Conservation (phyloP, 2,329 filamentous ascomycete species). For the Alternaria sp. region DNA sequence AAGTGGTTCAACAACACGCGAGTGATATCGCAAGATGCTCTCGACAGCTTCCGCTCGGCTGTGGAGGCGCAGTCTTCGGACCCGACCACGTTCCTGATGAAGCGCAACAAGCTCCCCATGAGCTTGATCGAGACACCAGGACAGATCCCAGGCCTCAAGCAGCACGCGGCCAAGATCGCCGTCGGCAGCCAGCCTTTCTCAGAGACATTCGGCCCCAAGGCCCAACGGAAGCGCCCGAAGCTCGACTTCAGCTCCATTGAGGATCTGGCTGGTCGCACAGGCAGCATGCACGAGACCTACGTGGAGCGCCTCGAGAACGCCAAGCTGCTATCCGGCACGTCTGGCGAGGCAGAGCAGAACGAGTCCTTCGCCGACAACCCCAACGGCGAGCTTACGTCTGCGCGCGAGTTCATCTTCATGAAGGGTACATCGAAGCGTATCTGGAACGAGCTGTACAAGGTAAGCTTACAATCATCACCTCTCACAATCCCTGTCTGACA, state of each 20-base stretch:
- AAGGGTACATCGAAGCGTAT: conserved; percentile 90
- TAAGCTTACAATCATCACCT: conserved; percentile 46
- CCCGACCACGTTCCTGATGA: conserved; percentile 92
- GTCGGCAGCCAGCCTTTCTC: conserved; percentile 86
- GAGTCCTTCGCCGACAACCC: conserved; percentile 38
- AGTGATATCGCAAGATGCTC: conserved; percentile 85
- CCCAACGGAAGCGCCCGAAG: conserved; percentile 91
- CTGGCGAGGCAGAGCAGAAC: conserved; percentile 64
- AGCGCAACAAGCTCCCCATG: conserved; percentile 97
- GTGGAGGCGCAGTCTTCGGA: conserved; percentile 90
- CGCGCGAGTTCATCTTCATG: conserved; percentile 77
- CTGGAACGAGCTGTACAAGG: conserved; percentile 91
- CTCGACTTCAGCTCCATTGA: conserved; percentile 80
- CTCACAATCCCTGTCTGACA: neutral
- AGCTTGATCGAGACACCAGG: conserved; percentile 83
- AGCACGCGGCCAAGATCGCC: conserved; percentile 92
- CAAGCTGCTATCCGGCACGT: conserved; percentile 74
- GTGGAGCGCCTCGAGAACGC: conserved; percentile 80
- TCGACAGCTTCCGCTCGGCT: conserved; percentile 86
- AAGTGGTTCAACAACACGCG: conserved; percentile 98
- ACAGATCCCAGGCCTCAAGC: conserved; percentile 79
- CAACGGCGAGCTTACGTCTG: conserved; percentile 52
- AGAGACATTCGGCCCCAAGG: conserved; percentile 91
- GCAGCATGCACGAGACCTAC: conserved; percentile 81
- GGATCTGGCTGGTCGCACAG: conserved; percentile 81